These are phyloP conservation scores for Prototheca cutis DNA, from an alignment of 163 green algal genomes.

Conservation along the genomic window DNA sequence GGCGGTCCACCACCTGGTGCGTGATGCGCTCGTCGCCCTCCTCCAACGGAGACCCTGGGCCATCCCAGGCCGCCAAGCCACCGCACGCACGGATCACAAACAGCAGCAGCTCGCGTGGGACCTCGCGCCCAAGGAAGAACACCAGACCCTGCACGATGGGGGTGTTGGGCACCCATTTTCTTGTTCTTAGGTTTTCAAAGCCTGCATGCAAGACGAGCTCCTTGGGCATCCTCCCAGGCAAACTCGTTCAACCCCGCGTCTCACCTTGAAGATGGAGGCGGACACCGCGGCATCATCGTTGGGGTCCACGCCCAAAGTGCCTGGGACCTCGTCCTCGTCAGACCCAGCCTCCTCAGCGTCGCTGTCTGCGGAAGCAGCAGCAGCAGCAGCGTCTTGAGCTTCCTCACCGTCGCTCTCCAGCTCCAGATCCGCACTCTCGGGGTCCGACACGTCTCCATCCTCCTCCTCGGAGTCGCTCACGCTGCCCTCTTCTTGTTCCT, in stretches of 20 bases:
- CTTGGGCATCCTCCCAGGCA: too few species aligned
- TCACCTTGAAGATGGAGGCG: slow-evolving; percentile 61
- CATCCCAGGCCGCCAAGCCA: slow-evolving; percentile 73
- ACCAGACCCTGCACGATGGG: slow-evolving; percentile 73
- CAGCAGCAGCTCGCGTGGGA: slow-evolving; percentile 55
- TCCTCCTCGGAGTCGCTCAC: slow-evolving; percentile 13
- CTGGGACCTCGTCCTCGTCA: slow-evolving; percentile 14
- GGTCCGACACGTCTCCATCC: slow-evolving; percentile 3
- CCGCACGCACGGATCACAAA: slow-evolving; percentile 81
- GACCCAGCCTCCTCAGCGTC: slow-evolving; percentile 15
- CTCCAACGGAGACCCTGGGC: slow-evolving; percentile 66
- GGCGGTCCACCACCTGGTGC: slow-evolving; percentile 84
- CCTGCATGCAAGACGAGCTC: too few species aligned
- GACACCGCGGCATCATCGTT: slow-evolving; percentile 44
- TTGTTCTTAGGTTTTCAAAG: too few species aligned
- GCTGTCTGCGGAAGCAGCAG: slow-evolving; percentile 10
- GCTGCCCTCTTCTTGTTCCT: slow-evolving; percentile 26
- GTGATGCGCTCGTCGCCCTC: slow-evolving; percentile 76
- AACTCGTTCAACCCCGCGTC: too few species aligned
- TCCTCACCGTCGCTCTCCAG: slow-evolving; percentile 13
- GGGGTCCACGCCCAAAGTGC: slow-evolving; percentile 7
- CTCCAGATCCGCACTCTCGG: neutral
- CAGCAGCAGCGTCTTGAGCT: slow-evolving; percentile 3
- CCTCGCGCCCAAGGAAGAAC: slow-evolving; percentile 86
- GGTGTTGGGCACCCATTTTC: too few species aligned